phyloP scores from a whole-genome alignment of 108 stramenopile genomes.

The Bacterosira constricta region DNA sequence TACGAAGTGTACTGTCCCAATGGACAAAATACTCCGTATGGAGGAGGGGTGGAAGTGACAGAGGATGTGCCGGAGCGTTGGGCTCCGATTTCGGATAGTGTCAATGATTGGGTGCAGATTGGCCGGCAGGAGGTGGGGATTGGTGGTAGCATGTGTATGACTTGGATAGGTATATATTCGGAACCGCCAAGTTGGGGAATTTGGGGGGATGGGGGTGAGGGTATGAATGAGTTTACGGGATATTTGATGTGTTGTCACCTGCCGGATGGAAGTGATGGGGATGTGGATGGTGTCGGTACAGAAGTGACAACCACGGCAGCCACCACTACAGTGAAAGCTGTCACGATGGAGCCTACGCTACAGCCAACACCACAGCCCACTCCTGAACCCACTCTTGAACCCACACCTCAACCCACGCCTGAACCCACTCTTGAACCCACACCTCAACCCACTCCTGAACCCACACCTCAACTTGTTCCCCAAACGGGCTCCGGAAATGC shows the following conservation, averaged over 20 bases:
- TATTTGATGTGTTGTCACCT: slow-evolving; percentile 22
- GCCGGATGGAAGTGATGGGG: neutral
- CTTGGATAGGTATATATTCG: slow-evolving; percentile 5
- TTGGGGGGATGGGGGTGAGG: neutral
- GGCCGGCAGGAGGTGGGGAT: no score
- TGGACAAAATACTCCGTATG: slow-evolving; percentile 7
- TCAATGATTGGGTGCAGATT: slow-evolving; percentile 25
- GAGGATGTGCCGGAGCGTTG: neutral
- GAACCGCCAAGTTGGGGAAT: slow-evolving; percentile 14
- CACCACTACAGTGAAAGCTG: neutral
- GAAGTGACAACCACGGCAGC: neutral
- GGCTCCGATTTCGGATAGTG: neutral
- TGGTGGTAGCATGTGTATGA: neutral
- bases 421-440: no score
- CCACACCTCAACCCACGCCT: no score
- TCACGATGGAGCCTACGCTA: neutral
- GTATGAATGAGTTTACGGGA: neutral
- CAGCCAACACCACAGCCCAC: neutral
- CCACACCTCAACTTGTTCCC: no score
- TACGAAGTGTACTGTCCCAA: slow-evolving; percentile 21
- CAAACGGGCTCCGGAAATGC: no score
- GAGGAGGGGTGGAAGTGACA: neutral
- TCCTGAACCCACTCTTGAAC: no score
- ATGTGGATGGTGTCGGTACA: neutral
- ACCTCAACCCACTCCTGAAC: no score